Evolutionary conservation across 371 early-diverging fungal species (phyloP), one percentile per base, ranked within the genome.

Genomic region (Parasitella parasitica): DNA sequence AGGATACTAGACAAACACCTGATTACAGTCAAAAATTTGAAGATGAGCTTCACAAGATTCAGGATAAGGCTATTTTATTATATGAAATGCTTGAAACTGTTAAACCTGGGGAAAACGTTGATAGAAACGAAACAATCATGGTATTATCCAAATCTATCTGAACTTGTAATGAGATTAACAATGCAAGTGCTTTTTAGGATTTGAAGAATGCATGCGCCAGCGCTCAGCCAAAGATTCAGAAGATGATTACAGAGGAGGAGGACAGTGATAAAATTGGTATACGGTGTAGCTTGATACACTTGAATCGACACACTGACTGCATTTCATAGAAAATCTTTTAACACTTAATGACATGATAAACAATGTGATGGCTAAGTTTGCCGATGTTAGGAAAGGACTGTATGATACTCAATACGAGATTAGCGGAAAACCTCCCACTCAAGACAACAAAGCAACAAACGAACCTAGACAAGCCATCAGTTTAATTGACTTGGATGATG

Each of bases 11-110:
- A 26, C 80, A 83, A 57, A 81, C 80, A 39, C 93, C 90, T 0
- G 91, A 98, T 73, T 98, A 97, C 68, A 89, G 90, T 61, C 84
- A 87, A 61, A 86, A 95, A 67, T 93, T 93, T 56, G 82, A 89
- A 39, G 77, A 89, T 51, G 97, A 96, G 58, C 78, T 98, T 30
- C 86, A 89, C 50, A 84, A 82, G 34, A 88, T 98, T 39, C 92
- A 92, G 63, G 86, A 87, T 52, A 91, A 91, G 59, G 81, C 88
- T 0, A 83, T 82, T 34, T 74, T 91, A 53, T 71, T 97, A 38
- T 89, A 90, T 59, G 92, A 95, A 61, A 88, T 93, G 82, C 64
- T 96, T 38, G 85, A 85, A 60, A 80, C 73, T 30, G 83, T 87
- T 37, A 81, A 82, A 54, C 84, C 89, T 11, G 88, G 87, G 13